phyloP scores from a whole-genome alignment of 768 basidiomycete genomes.

The Mycena rosella region DNA sequence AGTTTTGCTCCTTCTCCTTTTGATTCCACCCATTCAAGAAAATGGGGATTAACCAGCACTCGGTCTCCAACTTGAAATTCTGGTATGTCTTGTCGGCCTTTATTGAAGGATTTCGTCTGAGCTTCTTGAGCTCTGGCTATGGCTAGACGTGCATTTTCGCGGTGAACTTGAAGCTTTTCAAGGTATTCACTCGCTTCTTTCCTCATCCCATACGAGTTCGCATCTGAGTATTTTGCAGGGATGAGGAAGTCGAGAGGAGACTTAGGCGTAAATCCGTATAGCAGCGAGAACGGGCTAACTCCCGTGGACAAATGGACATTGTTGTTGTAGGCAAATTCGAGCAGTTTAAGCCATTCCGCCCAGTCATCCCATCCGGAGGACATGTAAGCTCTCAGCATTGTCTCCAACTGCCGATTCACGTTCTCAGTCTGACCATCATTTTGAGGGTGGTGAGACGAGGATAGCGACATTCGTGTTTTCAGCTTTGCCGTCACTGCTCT shows the following conservation, averaged over 20 bases:
- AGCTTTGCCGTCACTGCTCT: not conserved
- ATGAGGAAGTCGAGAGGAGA: not conserved
- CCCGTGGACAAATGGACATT: not conserved
- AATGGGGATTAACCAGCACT: no score
- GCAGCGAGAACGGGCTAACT: not conserved
- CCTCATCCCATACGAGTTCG: no score
- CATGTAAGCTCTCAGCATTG: not conserved
- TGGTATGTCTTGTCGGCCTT: no score
- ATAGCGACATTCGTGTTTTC: not conserved
- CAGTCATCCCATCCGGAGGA: not conserved
- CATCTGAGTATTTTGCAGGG: no score
- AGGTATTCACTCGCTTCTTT: no score
- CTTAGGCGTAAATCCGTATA: not conserved
- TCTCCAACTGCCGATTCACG: not conserved
- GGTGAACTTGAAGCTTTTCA: no score
- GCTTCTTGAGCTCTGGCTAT: no score
- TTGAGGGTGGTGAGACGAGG: not conserved
- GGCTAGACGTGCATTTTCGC: no score
- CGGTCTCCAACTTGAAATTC: no score
- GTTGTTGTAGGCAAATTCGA: constrained; percentile 4
- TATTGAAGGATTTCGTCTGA: no score
- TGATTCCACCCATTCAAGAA: no score
- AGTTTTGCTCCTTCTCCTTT: no score
- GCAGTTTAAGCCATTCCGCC: not conserved
- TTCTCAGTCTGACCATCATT: constrained; percentile 2